Base-by-base conservation (phyloP, 495 filamentous ascomycete genomes). In the Penicillium goetzii region DNA sequence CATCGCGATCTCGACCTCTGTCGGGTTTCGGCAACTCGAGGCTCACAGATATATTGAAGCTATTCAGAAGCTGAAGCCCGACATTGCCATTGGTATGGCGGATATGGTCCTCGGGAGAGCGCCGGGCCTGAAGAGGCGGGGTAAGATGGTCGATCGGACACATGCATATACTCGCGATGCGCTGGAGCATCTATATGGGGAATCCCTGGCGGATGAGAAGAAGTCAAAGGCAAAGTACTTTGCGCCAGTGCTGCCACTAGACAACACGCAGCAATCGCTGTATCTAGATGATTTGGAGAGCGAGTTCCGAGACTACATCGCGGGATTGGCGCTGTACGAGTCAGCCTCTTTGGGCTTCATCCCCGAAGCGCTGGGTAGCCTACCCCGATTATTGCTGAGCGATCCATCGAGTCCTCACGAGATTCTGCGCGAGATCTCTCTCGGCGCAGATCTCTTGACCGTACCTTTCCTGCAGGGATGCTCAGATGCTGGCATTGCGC, bases 141-240 rank as follows among this genome's bases (percentile, higher is more conserved):
- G 84, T 10, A 93, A 90, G 73, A 97, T 97, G 90, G 88, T 86
- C 4, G 92, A 96, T 66, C 80, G 95, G 54, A 96, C 92, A 0
- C 88, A 91, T 67, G 78, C 80, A 12, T 96, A 88, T 86, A 81
- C 92, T 21, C 81, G 68, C 4, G 76, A 82, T 63, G 77, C 76
- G 8, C 72, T 78, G 28, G 73, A 83, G 19, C 80, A 87, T 40
- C 72, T 94, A 33, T 79, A 88, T 40, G 75, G 77, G 5, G 45
- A 72, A 4, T 68, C 72, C 21, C 64, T 74, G 15, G 66, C 73
- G 0, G 77, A 78, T 12, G 71, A 75, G 21, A 62, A 72, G n/a
- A 71, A 70, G 23, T 65, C 72, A 9, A 71, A 73, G 30, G 69
- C 74, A 10, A 69, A 70, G n/a, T 82, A 93, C 49, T 96, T 97